phyloP scores from a whole-genome alignment of 768 basidiomycete genomes.

The Pisolithus marmoratus region DNA sequence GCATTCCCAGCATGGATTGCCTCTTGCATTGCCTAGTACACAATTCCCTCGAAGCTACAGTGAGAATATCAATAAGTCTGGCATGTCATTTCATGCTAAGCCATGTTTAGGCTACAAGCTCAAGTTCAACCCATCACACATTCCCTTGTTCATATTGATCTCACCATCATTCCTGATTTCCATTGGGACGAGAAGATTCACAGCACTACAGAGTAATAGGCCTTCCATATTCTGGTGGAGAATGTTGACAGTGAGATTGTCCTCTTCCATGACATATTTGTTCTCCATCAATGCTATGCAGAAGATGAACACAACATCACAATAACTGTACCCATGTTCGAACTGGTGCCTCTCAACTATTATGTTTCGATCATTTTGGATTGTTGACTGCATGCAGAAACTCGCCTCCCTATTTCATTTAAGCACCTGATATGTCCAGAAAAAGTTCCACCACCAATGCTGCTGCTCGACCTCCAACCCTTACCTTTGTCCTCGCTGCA shows the following conservation, averaged over 20 bases:
- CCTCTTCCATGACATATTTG: slow-evolving; percentile 90
- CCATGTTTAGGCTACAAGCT: slow-evolving; percentile 64
- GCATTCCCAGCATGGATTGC: slow-evolving; percentile 87
- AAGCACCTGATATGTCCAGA: slow-evolving; percentile 97
- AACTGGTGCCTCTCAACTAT: slow-evolving; percentile 97
- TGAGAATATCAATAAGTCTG: slow-evolving; percentile 30
- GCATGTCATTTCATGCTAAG: neutral
- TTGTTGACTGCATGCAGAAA: slow-evolving; percentile 93
- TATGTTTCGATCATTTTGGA: slow-evolving; percentile 94
- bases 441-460: slow-evolving; percentile 90
- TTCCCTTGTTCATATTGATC: slow-evolving; percentile 83
- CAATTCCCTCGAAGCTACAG: slow-evolving; percentile 93
- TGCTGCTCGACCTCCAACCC: slow-evolving; percentile 87
- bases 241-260: slow-evolving; percentile 97
- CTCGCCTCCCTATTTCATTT: slow-evolving; percentile 92
- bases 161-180: slow-evolving; percentile 97
- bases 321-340: slow-evolving; percentile 92
- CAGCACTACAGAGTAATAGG: slow-evolving; percentile 77
- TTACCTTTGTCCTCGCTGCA: slow-evolving; percentile 88
- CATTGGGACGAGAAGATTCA: slow-evolving; percentile 96
- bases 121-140: slow-evolving; percentile 97
- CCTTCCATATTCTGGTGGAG: slow-evolving; percentile 91
- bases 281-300: slow-evolving; percentile 87
- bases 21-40: slow-evolving; percentile 92
- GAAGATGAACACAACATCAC: slow-evolving; percentile 94